Conservation (phyloP, 805 yeast genomes). For the Candida bentonensis region DNA sequence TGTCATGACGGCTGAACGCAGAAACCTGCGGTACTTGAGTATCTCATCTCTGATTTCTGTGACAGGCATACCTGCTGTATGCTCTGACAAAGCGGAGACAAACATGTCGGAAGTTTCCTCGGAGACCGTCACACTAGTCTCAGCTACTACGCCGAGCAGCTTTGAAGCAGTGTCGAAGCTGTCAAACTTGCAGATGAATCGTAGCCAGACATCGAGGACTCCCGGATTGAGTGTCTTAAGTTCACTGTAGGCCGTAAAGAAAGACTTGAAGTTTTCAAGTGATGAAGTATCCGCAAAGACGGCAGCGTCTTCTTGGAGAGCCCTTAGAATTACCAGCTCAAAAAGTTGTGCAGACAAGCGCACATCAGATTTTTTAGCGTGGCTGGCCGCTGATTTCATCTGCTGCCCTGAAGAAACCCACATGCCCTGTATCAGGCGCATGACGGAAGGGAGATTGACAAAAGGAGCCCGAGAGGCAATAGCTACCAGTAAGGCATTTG, state of each 20-base stretch:
- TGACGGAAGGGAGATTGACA: background rate
- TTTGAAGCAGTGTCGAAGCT: background rate
- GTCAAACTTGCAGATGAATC: background rate
- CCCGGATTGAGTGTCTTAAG: background rate
- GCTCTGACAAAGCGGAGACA: background rate
- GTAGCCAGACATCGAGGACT: background rate
- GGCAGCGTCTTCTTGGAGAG: background rate
- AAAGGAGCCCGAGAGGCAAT: background rate
- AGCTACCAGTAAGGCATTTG: background rate
- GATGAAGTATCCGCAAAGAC: background rate
- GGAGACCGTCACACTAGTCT: background rate
- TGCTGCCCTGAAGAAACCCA: background rate
- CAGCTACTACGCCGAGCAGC: background rate
- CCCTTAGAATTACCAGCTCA: background rate
- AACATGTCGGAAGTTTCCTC: background rate
- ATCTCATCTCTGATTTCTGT: background rate
- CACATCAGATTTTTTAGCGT: background rate
- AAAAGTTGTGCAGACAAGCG: background rate
- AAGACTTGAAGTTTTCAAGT: background rate
- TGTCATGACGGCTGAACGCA: background rate
- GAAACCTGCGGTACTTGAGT: background rate
- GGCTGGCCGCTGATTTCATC: background rate
- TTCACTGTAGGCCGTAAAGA: background rate
- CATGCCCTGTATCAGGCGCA: background rate
- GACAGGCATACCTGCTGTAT: background rate